Base-by-base conservation (phyloP, 495 filamentous ascomycete species). In the Neurospora cerealis region DNA sequence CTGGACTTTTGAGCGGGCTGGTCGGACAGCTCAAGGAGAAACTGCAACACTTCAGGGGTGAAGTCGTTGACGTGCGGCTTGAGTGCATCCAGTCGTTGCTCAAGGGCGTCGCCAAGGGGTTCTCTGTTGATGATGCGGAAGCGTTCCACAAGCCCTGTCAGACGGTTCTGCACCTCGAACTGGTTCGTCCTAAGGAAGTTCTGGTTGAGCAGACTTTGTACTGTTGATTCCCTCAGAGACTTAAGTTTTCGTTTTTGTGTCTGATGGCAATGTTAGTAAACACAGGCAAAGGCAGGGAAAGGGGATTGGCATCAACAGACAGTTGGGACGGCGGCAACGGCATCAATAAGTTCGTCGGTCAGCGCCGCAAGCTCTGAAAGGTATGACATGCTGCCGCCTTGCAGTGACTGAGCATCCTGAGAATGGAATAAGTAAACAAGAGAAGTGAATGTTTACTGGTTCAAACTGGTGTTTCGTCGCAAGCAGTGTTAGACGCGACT, bases 131-230 rank as follows among this genome's bases (percentile, higher is more conserved):
- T 84, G 69, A 98, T 86, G 46, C 89, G 87, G 80, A 97, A 97
- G 77, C 95, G 95, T 81, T 99, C 96, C 74, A 93, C 92, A 21
- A 97, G 85, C 4, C 96, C 96, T 32, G 91, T 88, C 6, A 97
- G 86, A 41, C 88, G 89, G 21, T 87, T 86, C 34, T 88, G 82
- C 15, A 97, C 89, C 39, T 93, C 93, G 79, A 98, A 99, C 77
- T 96, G 95, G 83, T 98, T 96, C 0, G 91, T 93, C 41, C 94
- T 89, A 28, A 84, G 85, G 83, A 91, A 91, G 42, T 83, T 86
- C 71, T 91, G 85, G 42, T 89, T 82, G 71, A 86, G 85, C 44
- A 95, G 80, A 46, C 80, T 86, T 17, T 85, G 86, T 41, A 89
- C 78, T 1, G 86, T 83, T n/a, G 85, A 84, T 21, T 91, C 83